phyloP scores from a whole-genome alignment of 768 basidiomycete species.

The Leucocoprinus leucothites region DNA sequence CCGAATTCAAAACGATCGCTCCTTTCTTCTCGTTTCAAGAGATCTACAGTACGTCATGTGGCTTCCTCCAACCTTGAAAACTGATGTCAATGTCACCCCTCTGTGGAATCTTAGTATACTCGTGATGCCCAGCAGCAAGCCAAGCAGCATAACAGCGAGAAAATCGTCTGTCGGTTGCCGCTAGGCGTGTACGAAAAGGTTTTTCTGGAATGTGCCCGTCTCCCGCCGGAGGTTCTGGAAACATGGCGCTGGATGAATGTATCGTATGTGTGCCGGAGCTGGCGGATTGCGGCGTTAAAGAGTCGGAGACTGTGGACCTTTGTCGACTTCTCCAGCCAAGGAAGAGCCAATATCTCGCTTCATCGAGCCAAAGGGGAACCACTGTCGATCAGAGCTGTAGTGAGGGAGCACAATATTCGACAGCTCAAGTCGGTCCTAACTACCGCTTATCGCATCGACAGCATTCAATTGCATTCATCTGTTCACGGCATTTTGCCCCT shows the following conservation, averaged over 20 bases:
- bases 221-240: conserved; percentile 11
- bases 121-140: conserved; percentile 12
- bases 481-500: conserved; percentile 30
- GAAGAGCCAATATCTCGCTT: conserved; percentile 28
- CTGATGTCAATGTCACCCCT: neutral
- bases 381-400: conserved; percentile 28
- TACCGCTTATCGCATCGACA: conserved; percentile 31
- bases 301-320: conserved; percentile 32
- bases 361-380: conserved; percentile 29
- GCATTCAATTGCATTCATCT: conserved; percentile 32
- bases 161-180: conserved; percentile 23
- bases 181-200: conserved; percentile 26
- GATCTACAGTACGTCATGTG: neutral
- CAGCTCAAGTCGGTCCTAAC: conserved; percentile 23
- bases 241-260: conserved; percentile 34
- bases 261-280: conserved; percentile 34
- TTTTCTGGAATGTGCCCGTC: conserved; percentile 25
- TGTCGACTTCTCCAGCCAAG: conserved; percentile 36
- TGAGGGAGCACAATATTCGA: conserved; percentile 26
- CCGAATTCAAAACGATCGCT: neutral
- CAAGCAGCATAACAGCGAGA: conserved; percentile 11
- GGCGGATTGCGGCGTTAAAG: conserved; percentile 31
- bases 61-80: neutral
- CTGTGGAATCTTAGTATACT: neutral
- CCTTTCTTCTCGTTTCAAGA: conserved; percentile 1